These are phyloP conservation scores for Meyerozyma smithsonii DNA, from an alignment of 1,139 yeast species.

Conservation along the genomic window DNA sequence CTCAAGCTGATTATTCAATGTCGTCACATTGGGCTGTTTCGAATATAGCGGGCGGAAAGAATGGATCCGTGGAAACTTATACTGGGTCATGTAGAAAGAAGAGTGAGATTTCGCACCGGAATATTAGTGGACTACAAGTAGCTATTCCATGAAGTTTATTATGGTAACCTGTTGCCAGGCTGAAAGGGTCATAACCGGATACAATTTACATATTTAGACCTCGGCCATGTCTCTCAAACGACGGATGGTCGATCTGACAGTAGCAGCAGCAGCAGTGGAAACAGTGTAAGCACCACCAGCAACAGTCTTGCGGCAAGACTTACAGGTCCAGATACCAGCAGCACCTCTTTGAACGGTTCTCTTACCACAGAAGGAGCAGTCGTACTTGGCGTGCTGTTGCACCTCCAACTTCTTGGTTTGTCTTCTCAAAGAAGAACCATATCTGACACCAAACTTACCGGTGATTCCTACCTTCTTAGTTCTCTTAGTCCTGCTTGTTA, in stretches of 20 bases:
- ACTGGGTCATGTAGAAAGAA: constrained; percentile 6
- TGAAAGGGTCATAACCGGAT: constrained; percentile 6
- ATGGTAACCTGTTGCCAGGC: constrained; percentile 1
- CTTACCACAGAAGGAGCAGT: constrained; percentile 99
- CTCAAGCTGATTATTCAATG: constrained; percentile 68
- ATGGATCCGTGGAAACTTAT: constrained; percentile 66
- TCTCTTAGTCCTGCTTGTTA: constrained; percentile 89
- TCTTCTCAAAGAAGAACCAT: constrained; percentile 99
- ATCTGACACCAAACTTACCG: constrained; percentile 99
- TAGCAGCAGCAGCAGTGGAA: constrained; percentile 99
- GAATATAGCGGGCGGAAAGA: constrained; percentile 92
- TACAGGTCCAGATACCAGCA: constrained; percentile 98
- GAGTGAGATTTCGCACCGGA: neutral
- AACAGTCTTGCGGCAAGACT: constrained; percentile 90
- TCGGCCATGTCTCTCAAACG: constrained; percentile 99
- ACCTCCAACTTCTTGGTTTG: constrained; percentile 99
- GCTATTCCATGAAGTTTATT: constrained; percentile 2
- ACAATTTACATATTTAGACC: constrained; percentile 53
- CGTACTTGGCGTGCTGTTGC: constrained; percentile 98
- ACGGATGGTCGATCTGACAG: constrained; percentile 99
- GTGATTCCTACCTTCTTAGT: constrained; percentile 99
- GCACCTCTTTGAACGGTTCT: constrained; percentile 97
- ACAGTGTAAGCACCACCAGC: constrained; percentile 99
- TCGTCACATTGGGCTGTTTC: constrained; percentile 76
- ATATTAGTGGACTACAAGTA: neutral